Evolutionary conservation across 371 early-diverging fungal genomes (phyloP).

Genomic region (Mortierella sp.): DNA sequence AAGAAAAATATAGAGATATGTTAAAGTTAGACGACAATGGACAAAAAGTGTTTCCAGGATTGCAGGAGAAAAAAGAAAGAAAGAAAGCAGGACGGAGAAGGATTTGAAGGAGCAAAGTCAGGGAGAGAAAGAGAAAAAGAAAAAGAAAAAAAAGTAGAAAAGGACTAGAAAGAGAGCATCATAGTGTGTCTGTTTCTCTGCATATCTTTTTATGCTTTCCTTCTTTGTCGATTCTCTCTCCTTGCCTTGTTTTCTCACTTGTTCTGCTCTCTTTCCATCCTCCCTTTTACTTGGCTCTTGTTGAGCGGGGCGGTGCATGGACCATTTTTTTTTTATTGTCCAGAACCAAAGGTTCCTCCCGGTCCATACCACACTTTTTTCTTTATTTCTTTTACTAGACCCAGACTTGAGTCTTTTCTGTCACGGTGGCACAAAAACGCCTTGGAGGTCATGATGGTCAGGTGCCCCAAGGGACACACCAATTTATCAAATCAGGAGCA

Average conservation of each 20-base stretch:
- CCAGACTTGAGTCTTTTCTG: not conserved
- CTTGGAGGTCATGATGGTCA: conserved; percentile 3
- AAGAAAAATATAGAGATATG: conserved; percentile 4
- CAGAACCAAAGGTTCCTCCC: not conserved
- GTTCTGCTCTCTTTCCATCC: too few relatives aligned
- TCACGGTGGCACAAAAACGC: not conserved
- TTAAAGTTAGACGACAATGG: not conserved
- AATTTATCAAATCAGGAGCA: conserved; percentile 11
- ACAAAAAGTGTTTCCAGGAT: too few relatives aligned
- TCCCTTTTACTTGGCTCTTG: not conserved
- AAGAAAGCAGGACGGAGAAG: too few relatives aligned
- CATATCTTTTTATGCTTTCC: too few relatives aligned
- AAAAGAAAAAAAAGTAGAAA: not conserved
- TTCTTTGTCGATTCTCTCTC: not conserved
- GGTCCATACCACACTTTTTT: not conserved
- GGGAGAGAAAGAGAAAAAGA: not conserved
- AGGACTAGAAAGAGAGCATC: not conserved
- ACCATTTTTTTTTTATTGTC: too few relatives aligned
- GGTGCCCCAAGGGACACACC: conserved; percentile 1
- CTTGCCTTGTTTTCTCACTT: not conserved
- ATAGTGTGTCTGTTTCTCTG: not conserved
- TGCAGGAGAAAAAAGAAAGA: too few relatives aligned
- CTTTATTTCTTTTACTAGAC: not conserved
- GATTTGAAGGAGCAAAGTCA: too few relatives aligned
- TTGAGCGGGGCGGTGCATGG: not conserved